Evolutionary conservation across 1,284 basidiomycete genomes (phyloP), one percentile per base, ranked within the genome.

Genomic region (Singerocomus inundabilis): DNA sequence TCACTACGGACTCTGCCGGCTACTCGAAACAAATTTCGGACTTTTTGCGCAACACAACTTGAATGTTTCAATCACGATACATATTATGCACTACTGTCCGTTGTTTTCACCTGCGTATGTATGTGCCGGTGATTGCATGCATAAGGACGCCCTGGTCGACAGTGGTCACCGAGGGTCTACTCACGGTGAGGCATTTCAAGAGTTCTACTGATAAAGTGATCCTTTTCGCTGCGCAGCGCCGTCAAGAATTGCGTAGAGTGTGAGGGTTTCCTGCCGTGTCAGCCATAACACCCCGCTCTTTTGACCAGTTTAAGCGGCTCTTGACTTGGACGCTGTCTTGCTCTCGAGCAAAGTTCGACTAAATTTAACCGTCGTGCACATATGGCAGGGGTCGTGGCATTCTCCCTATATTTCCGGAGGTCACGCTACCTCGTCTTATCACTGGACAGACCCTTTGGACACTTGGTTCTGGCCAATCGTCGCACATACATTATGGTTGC

Each of bases 1-100:
- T 48, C n/a, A n/a, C n/a, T 36, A 7, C 30, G 46, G 43, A 15
- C 21, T 8, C 24, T 32, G 42, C 50, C 55, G 58, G 44, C 8
- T 4, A 37, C 13, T 16, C 28, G 41, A 21, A 15, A 38, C 33
- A 32, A 37, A 16, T n/a, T 32, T 36, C 44, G 12, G 15, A 26
- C 25, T 15, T 28, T n/a, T n/a, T n/a, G n/a, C n/a, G n/a, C n/a
- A 28, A 34, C n/a, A 36, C 31, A 34, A 35, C 9, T 37, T 31
- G 52, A 38, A 40, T 35, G 28, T 44, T 53, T n/a, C 11, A n/a
- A n/a, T n/a, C n/a, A n/a, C n/a, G n/a, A n/a, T n/a, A n/a, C n/a
- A n/a, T n/a, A n/a, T n/a, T n/a, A n/a, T n/a, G n/a, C n/a, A n/a
- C 2, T 28, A 47, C 28, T 28, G 12, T 18, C 28, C 32, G n/a